Percentiles rank a stretch among this genome's conserved stretches.
phyloP scores from a whole-genome alignment of 208 protist genomes.

The Acanthamoeba sp. region DNA sequence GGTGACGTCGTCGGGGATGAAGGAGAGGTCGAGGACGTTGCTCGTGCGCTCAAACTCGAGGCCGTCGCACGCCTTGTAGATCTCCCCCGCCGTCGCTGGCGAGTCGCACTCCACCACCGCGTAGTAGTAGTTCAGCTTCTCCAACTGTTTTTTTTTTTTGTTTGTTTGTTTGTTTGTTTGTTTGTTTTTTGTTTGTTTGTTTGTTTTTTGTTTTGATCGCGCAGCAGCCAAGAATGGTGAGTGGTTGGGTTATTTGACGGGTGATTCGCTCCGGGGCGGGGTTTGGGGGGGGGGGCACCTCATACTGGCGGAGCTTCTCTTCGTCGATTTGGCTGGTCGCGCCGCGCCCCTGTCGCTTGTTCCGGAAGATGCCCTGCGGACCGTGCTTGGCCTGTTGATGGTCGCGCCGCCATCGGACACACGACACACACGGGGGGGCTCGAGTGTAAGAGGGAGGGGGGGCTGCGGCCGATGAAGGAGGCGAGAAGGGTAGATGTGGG shows the following conservation, averaged over 20 bases:
- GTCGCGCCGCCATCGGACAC: constrained; percentile 83
- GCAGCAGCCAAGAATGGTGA: no score
- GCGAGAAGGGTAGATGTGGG: constrained; percentile 78
- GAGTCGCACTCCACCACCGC: constrained; percentile 97
- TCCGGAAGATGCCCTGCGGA: constrained; percentile 91
- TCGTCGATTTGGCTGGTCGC: constrained; percentile 94
- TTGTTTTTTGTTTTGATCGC: no score
- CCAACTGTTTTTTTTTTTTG: no score
- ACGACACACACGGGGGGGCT: constrained; percentile 76
- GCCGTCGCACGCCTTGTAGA: constrained; percentile 96
- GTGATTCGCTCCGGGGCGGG: no score
- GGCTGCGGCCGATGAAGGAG: constrained; percentile 9
- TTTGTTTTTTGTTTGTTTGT: no score
- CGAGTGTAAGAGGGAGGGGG: constrained; percentile 77
- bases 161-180: no score
- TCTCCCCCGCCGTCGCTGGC: constrained; percentile 92
- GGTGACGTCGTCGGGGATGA: constrained; percentile 95
- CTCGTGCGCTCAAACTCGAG: constrained; percentile 96
- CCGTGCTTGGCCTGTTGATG: neutral
- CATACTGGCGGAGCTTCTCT: constrained; percentile 85
- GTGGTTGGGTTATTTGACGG: no score
- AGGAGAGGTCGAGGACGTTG: constrained; percentile 96
- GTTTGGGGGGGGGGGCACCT: neutral
- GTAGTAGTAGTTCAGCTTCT: constrained; percentile 94
- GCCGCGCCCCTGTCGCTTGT: constrained; percentile 76